A percentile compares a stretch with the other conserved stretches of the same genome.
These are phyloP conservation scores for Chaetomium fimeti DNA, from an alignment of 495 filamentous ascomycete species.

Conservation along the genomic window DNA sequence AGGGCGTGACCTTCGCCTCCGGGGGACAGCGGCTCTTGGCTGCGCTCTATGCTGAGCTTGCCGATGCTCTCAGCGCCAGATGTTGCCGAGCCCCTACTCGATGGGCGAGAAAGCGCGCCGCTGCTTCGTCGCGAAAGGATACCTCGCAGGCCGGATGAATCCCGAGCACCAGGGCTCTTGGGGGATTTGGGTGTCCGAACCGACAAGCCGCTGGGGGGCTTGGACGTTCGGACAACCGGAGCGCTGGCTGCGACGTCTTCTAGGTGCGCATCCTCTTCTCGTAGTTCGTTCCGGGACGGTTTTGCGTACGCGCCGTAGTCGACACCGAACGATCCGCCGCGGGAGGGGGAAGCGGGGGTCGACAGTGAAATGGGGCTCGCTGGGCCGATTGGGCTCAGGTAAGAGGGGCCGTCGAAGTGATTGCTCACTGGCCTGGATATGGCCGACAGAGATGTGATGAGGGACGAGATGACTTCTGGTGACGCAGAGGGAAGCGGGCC, in stretches of 20 bases:
- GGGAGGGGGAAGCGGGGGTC: conserved; percentile 47
- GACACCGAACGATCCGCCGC: conserved; percentile 62
- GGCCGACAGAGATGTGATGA: conserved; percentile 87
- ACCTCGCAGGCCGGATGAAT: conserved; percentile 45
- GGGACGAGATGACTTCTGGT: conserved; percentile 87
- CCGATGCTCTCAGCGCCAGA: conserved; percentile 59
- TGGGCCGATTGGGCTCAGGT: conserved; percentile 31
- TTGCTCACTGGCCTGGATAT: conserved; percentile 74
- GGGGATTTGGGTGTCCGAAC: conserved; percentile 59
- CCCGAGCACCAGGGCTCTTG: conserved; percentile 41
- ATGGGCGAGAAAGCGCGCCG: conserved; percentile 48
- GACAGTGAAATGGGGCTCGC: conserved; percentile 47
- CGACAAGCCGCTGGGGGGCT: conserved; percentile 71
- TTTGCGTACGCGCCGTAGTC: conserved; percentile 63
- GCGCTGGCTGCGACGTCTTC: conserved; percentile 67
- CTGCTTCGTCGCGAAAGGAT: conserved; percentile 46
- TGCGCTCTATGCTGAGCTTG: conserved; percentile 58
- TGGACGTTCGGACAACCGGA: conserved; percentile 82
- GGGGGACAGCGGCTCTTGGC: conserved; percentile 38
- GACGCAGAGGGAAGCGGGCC: conserved; percentile 59
- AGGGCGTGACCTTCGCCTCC: conserved; percentile 37
- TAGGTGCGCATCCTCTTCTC: conserved; percentile 59
- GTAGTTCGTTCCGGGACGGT: conserved; percentile 47
- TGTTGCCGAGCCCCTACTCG: conserved; percentile 51
- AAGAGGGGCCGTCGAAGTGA: conserved; percentile 60